A percentile compares a stretch with the other conserved stretches of the same genome.
Evolutionary conservation across 257 asterid species (phyloP).

Genomic region (Scutellaria galericulata): DNA sequence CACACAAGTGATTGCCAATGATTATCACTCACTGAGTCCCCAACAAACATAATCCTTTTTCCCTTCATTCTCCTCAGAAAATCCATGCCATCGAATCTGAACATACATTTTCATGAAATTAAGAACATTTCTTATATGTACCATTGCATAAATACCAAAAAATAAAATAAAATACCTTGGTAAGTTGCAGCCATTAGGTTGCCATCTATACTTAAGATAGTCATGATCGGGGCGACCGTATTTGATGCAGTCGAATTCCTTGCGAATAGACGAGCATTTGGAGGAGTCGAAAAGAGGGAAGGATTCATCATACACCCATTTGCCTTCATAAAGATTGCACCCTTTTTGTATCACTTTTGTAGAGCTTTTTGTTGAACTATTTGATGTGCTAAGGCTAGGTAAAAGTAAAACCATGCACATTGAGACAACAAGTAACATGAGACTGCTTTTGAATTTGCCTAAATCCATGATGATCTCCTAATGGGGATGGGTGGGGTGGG

Average conservation of each 20-base stretch:
- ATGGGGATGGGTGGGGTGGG: background rate
- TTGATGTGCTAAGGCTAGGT: background rate
- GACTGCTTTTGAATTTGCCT: slow-evolving; percentile 6
- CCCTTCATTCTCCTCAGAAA: slow-evolving; percentile 59
- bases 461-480: slow-evolving; percentile 1
- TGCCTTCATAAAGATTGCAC: slow-evolving; percentile 61
- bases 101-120: background rate
- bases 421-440: slow-evolving; percentile 22
- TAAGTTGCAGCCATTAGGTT: slow-evolving; percentile 57
- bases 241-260: slow-evolving; percentile 66
- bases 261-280: slow-evolving; percentile 56
- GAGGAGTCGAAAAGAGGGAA: slow-evolving; percentile 67
- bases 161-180: slow-evolving; percentile 44
- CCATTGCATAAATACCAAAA: background rate
- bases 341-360: background rate
- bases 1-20: slow-evolving; percentile 62
- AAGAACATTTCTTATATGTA: background rate
- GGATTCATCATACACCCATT: slow-evolving; percentile 63
- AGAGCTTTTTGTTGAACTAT: background rate
- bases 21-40: slow-evolving; percentile 68
- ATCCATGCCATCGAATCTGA: slow-evolving; percentile 58
- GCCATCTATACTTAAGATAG: slow-evolving; percentile 73
- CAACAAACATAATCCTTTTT: slow-evolving; percentile 62
- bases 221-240: slow-evolving; percentile 55
- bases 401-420: slow-evolving; percentile 28